phyloP scores from a whole-genome alignment of 257 asterid genomes.

The Fraxinus excelsior region DNA sequence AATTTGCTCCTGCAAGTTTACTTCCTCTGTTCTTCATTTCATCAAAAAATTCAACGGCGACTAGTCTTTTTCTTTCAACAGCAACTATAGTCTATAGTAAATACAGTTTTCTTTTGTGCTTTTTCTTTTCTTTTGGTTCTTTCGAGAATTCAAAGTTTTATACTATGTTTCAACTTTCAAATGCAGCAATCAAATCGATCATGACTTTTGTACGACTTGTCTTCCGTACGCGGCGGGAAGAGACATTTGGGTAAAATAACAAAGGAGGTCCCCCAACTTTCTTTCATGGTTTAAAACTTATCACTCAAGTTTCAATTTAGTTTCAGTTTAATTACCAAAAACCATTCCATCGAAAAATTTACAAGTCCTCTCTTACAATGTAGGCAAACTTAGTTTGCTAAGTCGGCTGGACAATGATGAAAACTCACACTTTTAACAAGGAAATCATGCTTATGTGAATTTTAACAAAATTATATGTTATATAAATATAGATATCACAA shows the following conservation, averaged over 20 bases:
- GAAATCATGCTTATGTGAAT: too few relatives aligned
- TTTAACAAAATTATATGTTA: not conserved
- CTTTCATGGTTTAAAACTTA: too few relatives aligned
- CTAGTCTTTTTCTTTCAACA: not conserved
- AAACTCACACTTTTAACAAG: not conserved
- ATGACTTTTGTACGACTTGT: not conserved
- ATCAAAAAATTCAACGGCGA: not conserved
- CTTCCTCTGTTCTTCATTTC: slow-evolving; percentile 60
- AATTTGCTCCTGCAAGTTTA: slow-evolving; percentile 45
- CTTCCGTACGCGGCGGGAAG: slow-evolving; percentile 4
- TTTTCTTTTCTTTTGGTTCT: not conserved
- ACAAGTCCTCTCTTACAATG: not conserved
- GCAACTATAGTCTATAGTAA: not conserved
- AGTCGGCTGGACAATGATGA: not conserved
- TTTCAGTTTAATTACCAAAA: not conserved
- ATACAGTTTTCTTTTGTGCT: not conserved
- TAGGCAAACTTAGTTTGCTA: not conserved
- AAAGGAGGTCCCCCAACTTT: not conserved
- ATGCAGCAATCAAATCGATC: not conserved
- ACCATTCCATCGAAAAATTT: not conserved
- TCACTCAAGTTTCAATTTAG: not conserved
- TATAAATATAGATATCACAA: not conserved
- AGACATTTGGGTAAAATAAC: not conserved
- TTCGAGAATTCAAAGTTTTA: not conserved
- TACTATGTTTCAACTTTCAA: not conserved